Evolutionary conservation across 2,329 filamentous ascomycete genomes (phyloP).

Genomic region (Alternaria hordeiaustralica): DNA sequence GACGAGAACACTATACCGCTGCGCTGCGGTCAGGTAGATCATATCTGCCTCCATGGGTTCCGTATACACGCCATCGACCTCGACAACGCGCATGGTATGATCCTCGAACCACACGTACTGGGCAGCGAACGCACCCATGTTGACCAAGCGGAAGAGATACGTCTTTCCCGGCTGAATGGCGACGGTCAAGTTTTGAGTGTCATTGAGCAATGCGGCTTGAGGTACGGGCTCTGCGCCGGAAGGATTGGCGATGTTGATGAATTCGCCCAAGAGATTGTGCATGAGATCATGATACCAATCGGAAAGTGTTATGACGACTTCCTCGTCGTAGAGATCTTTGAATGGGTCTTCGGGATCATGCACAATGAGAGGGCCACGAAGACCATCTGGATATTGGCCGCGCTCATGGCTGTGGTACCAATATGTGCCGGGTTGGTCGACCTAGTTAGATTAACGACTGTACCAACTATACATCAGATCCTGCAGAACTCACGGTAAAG

Average conservation of each 20-base stretch:
- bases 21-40: constrained; percentile 71
- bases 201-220: constrained; percentile 70
- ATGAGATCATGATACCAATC: constrained; percentile 74
- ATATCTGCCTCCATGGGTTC: constrained; percentile 65
- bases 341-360: constrained; percentile 63
- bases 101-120: constrained; percentile 75
- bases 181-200: constrained; percentile 57
- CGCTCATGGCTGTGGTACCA: constrained; percentile 73
- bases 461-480: background rate
- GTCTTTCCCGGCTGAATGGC: constrained; percentile 59
- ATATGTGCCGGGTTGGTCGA: constrained; percentile 62
- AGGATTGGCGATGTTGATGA: constrained; percentile 60
- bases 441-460: constrained; percentile 52
- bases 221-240: constrained; percentile 71
- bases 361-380: constrained; percentile 72
- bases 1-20: constrained; percentile 72
- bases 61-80: constrained; percentile 73
- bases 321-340: constrained; percentile 62
- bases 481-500: constrained; percentile 33
- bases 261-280: constrained; percentile 49
- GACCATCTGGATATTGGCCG: constrained; percentile 70
- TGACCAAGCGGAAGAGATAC: constrained; percentile 72
- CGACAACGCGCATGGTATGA: constrained; percentile 69
- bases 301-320: constrained; percentile 70
- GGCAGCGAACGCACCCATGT: constrained; percentile 72